These are phyloP conservation scores for Berberis thunbergii DNA, from an alignment of 164 flowering plant species.

Conservation along the genomic window DNA sequence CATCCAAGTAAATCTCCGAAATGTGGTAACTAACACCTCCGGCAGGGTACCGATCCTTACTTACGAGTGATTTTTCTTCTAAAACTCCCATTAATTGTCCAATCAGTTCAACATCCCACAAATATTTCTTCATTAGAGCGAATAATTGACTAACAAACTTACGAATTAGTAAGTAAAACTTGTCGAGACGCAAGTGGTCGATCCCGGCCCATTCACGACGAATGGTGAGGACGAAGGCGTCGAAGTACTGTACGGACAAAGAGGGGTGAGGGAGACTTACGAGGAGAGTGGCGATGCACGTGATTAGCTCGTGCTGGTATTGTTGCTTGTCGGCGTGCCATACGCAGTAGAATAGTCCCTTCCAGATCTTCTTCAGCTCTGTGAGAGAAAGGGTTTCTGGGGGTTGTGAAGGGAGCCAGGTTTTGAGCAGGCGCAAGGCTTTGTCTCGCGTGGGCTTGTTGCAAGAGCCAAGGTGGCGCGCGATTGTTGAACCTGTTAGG, in stretches of 20 bases:
- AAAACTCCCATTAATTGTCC: constrained; percentile 27
- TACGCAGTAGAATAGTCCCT: constrained; percentile 75
- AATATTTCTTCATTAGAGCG: constrained; percentile 29
- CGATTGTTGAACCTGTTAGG: too few species aligned
- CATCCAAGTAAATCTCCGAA: constrained; percentile 57
- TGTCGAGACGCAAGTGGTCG: constrained; percentile 69
- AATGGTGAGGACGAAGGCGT: constrained; percentile 56
- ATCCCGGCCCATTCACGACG: constrained; percentile 95
- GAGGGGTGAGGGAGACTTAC: constrained; percentile 18
- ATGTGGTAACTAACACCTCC: constrained; percentile 77
- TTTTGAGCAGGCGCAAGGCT: constrained; percentile 33
- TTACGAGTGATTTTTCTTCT: constrained; percentile 36
- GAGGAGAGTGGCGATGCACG: constrained; percentile 43
- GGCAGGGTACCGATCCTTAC: constrained; percentile 40
- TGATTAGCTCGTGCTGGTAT: constrained; percentile 45
- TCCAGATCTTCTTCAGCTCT: constrained; percentile 76
- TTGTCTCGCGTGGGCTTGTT: constrained; percentile 40
- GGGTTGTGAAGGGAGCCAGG: constrained; percentile 50
- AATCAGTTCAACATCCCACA: constrained; percentile 50
- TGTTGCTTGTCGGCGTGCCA: constrained; percentile 30
- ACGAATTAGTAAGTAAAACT: constrained; percentile 70
- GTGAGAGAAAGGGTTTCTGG: constrained; percentile 28
- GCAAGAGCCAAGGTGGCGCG: constrained; percentile 47
- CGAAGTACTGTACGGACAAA: constrained; percentile 45
- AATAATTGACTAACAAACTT: constrained; percentile 43